Percentiles rank a stretch among this genome's conserved stretches.
phyloP scores from a whole-genome alignment of 805 yeast species.

The Saccharomycopsis babjevae region DNA sequence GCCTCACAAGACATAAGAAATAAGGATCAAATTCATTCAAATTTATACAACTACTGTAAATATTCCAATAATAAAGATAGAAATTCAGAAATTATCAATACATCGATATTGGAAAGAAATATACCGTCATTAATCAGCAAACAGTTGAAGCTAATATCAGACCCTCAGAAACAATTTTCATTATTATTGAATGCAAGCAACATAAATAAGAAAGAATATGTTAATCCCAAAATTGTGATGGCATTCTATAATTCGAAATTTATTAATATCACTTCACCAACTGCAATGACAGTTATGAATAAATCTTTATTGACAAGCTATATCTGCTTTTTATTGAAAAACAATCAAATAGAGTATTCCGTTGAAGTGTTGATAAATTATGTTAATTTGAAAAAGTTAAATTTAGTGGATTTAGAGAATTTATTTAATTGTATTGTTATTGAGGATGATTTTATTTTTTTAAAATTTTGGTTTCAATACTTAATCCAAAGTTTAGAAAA shows the following conservation, averaged over 20 bases:
- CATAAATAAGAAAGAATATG: neutral
- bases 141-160: neutral
- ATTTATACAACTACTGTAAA: neutral
- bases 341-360: neutral
- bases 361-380: neutral
- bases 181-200: neutral
- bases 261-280: neutral
- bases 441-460: neutral
- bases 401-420: neutral
- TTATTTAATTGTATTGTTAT: neutral
- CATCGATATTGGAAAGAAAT: neutral
- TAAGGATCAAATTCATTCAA: neutral
- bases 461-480: neutral
- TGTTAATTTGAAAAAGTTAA: neutral
- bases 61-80: neutral
- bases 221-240: neutral
- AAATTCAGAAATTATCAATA: neutral
- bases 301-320: neutral
- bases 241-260: neutral
- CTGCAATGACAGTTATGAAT: neutral
- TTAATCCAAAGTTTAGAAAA: neutral
- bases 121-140: neutral
- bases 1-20: neutral
- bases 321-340: neutral
- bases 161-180: neutral